Base-by-base conservation (phyloP, 305 asterid genomes). In the Fraxinus sp. region DNA sequence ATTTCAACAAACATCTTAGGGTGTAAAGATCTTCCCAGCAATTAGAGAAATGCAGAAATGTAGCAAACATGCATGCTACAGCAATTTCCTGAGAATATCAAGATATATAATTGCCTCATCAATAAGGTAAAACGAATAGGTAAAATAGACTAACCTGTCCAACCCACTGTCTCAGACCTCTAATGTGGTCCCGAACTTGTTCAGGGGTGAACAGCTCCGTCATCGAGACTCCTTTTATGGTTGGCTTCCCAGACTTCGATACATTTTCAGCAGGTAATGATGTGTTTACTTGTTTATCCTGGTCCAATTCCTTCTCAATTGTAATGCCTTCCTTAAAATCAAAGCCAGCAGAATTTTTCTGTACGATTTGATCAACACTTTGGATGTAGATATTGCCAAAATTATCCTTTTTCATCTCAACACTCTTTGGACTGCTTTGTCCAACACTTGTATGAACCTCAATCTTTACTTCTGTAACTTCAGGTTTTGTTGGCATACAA, bases 151-250 rank as follows among this genome's bases (percentile, higher is more conserved):
- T 85, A 84, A 95, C 99, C 98, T 97, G 99, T 86, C 99, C 99
- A 78, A 97, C 86, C 99, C 99, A 97, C 92, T 89, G 96, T 80
- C 99, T 90, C 78, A 97, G 97, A 84, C 99, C 96, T 82, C 52
- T 78, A 85, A 95, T 97, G 88, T 97, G 99, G 87, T 90, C 89
- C 78, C 91, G 90, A 83, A 94, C 97, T 89, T 93, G 94, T 84
- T 93, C 98, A 52, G 97, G 97, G 55, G 98, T 93, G 91, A 97
- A 97, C 87, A 97, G 82, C 83, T 97, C 99, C 57, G 91, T 95
- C 97, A 97, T 85, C 37, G 99, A 97, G 68, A 97, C 99, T 80
- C 97, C 99, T 82, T 92, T 92, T 84, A 95, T 94, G 85, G 92
- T 95, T 78, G 96, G 92, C 91, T 97, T 97, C 90, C 98, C 97